These are phyloP conservation scores for Coemansia sp. DNA, from an alignment of 192 early-diverging fungal species.

Conservation along the genomic window DNA sequence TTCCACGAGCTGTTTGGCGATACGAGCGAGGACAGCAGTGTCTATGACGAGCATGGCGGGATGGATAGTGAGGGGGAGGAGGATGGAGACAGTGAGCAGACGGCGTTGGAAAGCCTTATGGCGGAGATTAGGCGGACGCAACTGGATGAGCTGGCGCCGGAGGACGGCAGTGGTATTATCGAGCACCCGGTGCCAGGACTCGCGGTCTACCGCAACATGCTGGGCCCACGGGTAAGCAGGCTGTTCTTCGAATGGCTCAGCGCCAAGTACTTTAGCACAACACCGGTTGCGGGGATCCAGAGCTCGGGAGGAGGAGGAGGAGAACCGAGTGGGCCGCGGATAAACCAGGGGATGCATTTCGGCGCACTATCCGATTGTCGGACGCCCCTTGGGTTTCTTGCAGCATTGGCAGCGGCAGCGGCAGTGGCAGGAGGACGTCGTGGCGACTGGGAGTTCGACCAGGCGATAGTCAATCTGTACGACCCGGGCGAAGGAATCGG, in stretches of 20 bases:
- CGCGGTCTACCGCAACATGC: slow-evolving; percentile 10
- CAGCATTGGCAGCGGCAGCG: neutral
- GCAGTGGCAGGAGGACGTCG: neutral
- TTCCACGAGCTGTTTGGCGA: slow-evolving; percentile 27
- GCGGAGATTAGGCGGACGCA: neutral
- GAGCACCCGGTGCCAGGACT: slow-evolving; percentile 25
- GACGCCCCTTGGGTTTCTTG: slow-evolving; percentile 22
- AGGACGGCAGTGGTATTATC: neutral
- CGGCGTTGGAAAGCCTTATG: neutral
- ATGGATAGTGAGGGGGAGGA: too few species aligned
- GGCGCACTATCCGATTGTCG: slow-evolving; percentile 14
- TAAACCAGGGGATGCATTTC: slow-evolving; percentile 51
- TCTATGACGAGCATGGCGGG: neutral
- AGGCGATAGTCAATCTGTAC: slow-evolving; percentile 59
- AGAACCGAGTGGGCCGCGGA: neutral
- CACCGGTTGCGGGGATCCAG: neutral
- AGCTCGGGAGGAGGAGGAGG: neutral
- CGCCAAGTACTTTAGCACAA: slow-evolving; percentile 28
- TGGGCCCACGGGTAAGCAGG: neutral
- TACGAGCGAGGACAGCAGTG: neutral
- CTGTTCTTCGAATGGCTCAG: slow-evolving; percentile 35
- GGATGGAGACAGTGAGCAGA: neutral
- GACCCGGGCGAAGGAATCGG: slow-evolving; percentile 55
- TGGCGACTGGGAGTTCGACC: slow-evolving; percentile 37
- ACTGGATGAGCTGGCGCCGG: neutral